Evolutionary conservation across 2,329 filamentous ascomycete genomes (phyloP), one percentile per base, ranked within the genome.

Genomic region (Pezicula radicicola): DNA sequence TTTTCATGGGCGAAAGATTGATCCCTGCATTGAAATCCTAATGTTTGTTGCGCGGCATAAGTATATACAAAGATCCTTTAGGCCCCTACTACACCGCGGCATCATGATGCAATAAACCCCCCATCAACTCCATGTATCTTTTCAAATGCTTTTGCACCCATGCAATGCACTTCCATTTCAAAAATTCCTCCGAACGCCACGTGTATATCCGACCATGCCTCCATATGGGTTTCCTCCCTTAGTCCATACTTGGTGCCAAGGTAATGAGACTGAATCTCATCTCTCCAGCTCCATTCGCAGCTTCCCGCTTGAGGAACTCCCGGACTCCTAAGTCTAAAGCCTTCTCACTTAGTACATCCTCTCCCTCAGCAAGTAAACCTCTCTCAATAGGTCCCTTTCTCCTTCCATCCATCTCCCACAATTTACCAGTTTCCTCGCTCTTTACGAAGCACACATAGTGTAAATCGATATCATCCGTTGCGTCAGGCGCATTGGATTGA

Each of bases 371-470:
- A 39, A 92, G 69, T 18, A 39, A n/a, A 6, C 65, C 65, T 46
- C 63, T 51, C 25, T 63, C 50, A 21, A 67, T 44, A 2, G 85
- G 85, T 0, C 86, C 86, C 63, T 84, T 88, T 52, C 85, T 72
- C 52, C 83, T 68, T n/a, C 87, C 87, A 69, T 89, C 86, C 68
- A 90, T 69, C 68, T 89, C 86, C 81, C 84, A 89, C 49, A 89
- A 66, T 46, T 74, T 80, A 79, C 48, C 87, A 85, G 68, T 90
- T 83, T 47, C 74, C 71, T 30, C 51, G 85, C 76, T 76, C 74
- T 93, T 94, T 46, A 94, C 88, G 69, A 97, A 97, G 66, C 90
- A 95, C 43, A 97, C 93, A 68, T 95, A 97, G 73, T 97, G 94
- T 63, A 97, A 76, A 68, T 97, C 93, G 16, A 97, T 79, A 60